phyloP scores from a whole-genome alignment of 306 rosid genomes.

The Chamaecrista fasciculata region DNA sequence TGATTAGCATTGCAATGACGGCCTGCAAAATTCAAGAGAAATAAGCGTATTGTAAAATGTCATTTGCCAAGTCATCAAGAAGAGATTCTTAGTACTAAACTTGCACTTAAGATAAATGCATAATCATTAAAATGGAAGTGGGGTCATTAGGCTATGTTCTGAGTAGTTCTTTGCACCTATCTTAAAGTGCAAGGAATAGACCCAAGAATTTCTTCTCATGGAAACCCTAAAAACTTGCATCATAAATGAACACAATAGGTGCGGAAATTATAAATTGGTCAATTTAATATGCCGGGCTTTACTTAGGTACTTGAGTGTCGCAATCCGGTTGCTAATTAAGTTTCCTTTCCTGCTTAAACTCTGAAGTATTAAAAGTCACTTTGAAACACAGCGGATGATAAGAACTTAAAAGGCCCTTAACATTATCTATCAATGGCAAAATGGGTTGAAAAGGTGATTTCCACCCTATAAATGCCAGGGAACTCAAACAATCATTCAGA shows the following conservation, averaged over 20 bases:
- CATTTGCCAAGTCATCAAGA: not conserved
- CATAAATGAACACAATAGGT: not conserved
- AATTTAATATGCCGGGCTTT: not conserved
- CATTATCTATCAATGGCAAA: not conserved
- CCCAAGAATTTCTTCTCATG: not conserved
- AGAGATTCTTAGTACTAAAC: not conserved
- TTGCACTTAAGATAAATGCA: not conserved
- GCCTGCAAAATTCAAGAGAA: conserved; percentile 21
- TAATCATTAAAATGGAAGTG: not conserved
- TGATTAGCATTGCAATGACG: not conserved
- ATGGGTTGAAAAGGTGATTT: conserved; percentile 3
- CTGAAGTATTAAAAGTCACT: not conserved
- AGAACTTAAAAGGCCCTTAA: not conserved
- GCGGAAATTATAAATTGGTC: not conserved
- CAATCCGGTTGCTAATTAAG: not conserved
- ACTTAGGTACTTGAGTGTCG: not conserved
- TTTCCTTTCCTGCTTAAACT: not conserved
- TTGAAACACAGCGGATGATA: not conserved
- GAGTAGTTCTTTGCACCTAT: not conserved
- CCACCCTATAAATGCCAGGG: not conserved
- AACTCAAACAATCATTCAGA: conserved; percentile 19
- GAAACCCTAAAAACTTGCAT: not conserved
- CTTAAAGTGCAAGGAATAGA: not conserved
- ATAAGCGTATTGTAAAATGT: not conserved
- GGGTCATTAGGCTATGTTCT: not conserved